Conservation (phyloP, 345 rosid genomes). For the Hibiscus trionum region DNA sequence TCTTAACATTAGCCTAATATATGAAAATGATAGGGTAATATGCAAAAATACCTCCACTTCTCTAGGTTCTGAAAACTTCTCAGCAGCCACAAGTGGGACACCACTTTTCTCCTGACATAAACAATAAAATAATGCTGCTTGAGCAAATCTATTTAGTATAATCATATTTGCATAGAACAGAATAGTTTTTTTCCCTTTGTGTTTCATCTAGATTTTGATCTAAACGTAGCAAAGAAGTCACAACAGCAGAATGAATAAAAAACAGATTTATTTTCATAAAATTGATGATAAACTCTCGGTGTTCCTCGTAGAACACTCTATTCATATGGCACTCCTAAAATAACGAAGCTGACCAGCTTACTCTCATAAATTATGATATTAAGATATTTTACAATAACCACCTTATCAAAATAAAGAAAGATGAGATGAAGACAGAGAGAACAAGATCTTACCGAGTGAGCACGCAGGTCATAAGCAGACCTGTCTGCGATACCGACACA, state of each 20-base stretch:
- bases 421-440: neutral
- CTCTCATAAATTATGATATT: neutral
- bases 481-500: constrained; percentile 99
- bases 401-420: neutral
- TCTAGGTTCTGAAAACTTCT: constrained; percentile 75
- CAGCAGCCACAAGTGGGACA: constrained; percentile 70
- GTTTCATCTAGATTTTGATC: neutral
- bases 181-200: neutral
- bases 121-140: constrained; percentile 5
- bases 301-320: neutral
- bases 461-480: constrained; percentile 79
- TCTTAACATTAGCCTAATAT: neutral
- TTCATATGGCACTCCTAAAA: neutral
- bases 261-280: neutral
- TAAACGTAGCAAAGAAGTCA: neutral
- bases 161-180: neutral
- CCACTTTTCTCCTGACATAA: constrained; percentile 75
- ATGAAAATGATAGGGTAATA: neutral
- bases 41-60: constrained; percentile 72
- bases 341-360: neutral
- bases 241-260: neutral
- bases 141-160: neutral
- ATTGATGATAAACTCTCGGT: neutral
- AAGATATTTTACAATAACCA: neutral
- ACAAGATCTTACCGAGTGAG: constrained; percentile 56